A percentile compares a stretch with the other conserved stretches of the same genome.
Conservation (phyloP, 1,284 basidiomycete genomes). For the Vanrija humicola region DNA sequence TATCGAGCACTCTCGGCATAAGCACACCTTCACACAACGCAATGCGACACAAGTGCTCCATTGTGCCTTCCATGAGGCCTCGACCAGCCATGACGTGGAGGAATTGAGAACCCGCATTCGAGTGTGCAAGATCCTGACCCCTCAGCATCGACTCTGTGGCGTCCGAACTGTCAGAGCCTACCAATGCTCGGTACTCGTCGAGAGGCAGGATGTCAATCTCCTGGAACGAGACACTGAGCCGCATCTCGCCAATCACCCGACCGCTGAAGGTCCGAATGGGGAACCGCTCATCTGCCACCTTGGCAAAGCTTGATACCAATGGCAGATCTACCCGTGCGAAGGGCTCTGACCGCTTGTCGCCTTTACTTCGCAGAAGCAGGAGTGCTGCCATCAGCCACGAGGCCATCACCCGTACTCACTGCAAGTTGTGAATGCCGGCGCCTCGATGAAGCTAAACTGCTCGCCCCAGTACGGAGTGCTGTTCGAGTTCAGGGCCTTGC, state of each 20-base stretch:
- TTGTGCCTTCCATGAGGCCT: slow-evolving; percentile 14
- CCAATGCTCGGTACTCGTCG: slow-evolving; percentile 9
- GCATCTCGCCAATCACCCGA: slow-evolving; percentile 29
- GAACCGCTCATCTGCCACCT: slow-evolving; percentile 27
- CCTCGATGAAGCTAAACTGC: slow-evolving; percentile 18
- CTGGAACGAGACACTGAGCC: slow-evolving; percentile 23
- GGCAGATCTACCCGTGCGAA: slow-evolving; percentile 25
- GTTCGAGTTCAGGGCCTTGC: slow-evolving; percentile 15
- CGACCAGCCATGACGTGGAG: slow-evolving; percentile 14
- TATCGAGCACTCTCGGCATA: slow-evolving; percentile 14
- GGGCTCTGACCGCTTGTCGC: slow-evolving; percentile 8
- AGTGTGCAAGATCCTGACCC: not conserved
- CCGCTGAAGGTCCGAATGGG: slow-evolving; percentile 21
- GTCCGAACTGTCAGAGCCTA: not conserved
- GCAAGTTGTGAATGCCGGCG: slow-evolving; percentile 20
- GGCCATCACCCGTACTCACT: slow-evolving; percentile 13
- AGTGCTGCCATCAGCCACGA: not conserved
- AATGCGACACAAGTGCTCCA: slow-evolving; percentile 15
- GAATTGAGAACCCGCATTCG: slow-evolving; percentile 7
- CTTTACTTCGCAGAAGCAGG: slow-evolving; percentile 5
- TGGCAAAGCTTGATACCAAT: slow-evolving; percentile 19
- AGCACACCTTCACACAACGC: slow-evolving; percentile 20
- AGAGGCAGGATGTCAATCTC: slow-evolving; percentile 17
- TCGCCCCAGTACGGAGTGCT: slow-evolving; percentile 32
- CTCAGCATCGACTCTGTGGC: not conserved